phyloP scores from a whole-genome alignment of 1,284 basidiomycete genomes.

The Inonotus hispidus region DNA sequence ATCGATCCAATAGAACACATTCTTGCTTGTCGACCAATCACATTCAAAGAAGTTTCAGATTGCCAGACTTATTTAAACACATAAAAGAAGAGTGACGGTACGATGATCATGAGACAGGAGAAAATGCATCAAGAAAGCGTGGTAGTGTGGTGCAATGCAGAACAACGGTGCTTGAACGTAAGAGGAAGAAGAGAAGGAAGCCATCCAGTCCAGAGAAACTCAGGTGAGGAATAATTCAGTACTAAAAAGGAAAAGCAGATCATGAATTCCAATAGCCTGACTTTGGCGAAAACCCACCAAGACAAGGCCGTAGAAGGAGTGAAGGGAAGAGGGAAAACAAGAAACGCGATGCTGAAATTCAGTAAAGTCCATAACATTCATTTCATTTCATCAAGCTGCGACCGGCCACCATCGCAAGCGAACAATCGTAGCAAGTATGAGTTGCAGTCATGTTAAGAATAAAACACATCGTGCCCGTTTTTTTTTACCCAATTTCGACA shows the following conservation, averaged over 20 bases:
- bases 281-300: neutral
- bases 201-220: slow-evolving; percentile 18
- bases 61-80: slow-evolving; percentile 18
- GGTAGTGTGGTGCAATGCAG: slow-evolving; percentile 15
- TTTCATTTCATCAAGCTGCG: slow-evolving; percentile 11
- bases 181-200: slow-evolving; percentile 1
- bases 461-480: slow-evolving; percentile 9
- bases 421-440: slow-evolving; percentile 1
- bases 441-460: slow-evolving; percentile 16
- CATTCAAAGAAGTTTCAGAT: slow-evolving; percentile 4
- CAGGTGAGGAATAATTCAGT: slow-evolving; percentile 17
- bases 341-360: slow-evolving; percentile 16
- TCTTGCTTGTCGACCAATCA: neutral
- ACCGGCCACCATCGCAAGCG: neutral
- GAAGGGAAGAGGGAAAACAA: slow-evolving; percentile 26
- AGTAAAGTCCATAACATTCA: slow-evolving; percentile 14
- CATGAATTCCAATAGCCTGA: neutral
- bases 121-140: slow-evolving; percentile 1
- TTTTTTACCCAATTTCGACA: neutral
- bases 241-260: slow-evolving; percentile 10
- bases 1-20: too few species aligned
- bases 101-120: slow-evolving; percentile 7
- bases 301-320: neutral
- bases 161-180: slow-evolving; percentile 9
- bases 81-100: slow-evolving; percentile 18